Evolutionary conservation across 306 rosid species (phyloP), one percentile per base, ranked within the genome.

Genomic region (Lagenaria siceraria): DNA sequence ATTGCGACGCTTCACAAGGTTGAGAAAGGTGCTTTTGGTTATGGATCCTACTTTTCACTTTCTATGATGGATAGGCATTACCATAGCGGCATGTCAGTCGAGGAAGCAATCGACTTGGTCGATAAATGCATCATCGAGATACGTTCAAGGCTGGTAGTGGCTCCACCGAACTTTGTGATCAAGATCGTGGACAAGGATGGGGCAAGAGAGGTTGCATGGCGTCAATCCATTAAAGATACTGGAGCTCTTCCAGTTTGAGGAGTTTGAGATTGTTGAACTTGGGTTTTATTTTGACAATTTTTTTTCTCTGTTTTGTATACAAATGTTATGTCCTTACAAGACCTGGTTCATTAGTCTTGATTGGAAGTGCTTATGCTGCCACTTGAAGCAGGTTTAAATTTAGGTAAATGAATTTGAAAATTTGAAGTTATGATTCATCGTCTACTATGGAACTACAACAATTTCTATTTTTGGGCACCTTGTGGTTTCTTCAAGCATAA

Each of bases 1-100:
- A 91, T 93, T 77, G 96, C 98, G 21, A 84, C 98, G 3, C 96
- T 95, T 35, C 97, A 95, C 93, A 90, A 95, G 87, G 93, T 92
- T 84, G 97, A 95, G 55, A 95, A 90, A 86, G 98, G 96, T 54
- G 97, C 98, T 65, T 95, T 92, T 75, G 98, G 98, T 27, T 95
- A 90, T 54, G 98, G 96, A 12, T 92, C 98, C 46, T 95, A 89
- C 74, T 90, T 95, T 68, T 81, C 98, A 19, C 94, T 90, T 43
- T 77, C 97, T n/a, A 86, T 89, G 85, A 94, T 94, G 98, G 96
- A 94, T 82, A 89, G 98, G 81, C 97, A 91, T 87, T 93, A 78
- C 80, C 92, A 89, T 38, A 87, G 87, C 35, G 90, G 87, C 81
- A 94, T 94, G 98, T 83, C 95, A 0, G 77, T 94, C 40, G 92